Percentiles rank a stretch among this genome's conserved stretches.
Conservation (phyloP, 495 filamentous ascomycete genomes). For the Podospora tetraspora region DNA sequence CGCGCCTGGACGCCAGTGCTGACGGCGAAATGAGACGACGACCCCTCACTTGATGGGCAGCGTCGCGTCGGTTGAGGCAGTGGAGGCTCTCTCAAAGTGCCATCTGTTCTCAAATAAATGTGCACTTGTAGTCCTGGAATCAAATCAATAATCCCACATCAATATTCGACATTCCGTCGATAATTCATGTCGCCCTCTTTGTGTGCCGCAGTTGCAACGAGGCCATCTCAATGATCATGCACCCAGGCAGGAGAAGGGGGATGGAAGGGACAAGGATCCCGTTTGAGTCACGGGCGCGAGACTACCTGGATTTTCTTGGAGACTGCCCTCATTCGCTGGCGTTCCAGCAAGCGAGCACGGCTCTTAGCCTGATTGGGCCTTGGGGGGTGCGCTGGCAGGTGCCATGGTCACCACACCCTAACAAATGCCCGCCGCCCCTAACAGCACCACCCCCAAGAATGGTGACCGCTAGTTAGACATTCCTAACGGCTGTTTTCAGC, state of each 20-base stretch:
- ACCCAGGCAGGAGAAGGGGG: conserved; percentile 17
- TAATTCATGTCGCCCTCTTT: background rate
- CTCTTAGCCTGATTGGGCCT: conserved; percentile 26
- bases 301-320: conserved; percentile 17
- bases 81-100: background rate
- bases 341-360: conserved; percentile 15
- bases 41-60: background rate
- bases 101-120: background rate
- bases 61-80: background rate
- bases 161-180: background rate
- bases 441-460: background rate
- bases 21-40: background rate
- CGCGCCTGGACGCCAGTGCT: background rate
- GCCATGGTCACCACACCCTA: conserved; percentile 1
- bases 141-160: background rate
- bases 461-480: no score
- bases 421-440: background rate
- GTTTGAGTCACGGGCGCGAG: conserved; percentile 20
- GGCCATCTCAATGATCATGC: conserved; percentile 13
- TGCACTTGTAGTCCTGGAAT: background rate
- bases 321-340: conserved; percentile 21
- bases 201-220: conserved; percentile 4
- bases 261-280: conserved; percentile 14
- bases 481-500: background rate
- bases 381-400: conserved; percentile 20